phyloP scores from a whole-genome alignment of 331 rosid species.

The Rosa hybrid region DNA sequence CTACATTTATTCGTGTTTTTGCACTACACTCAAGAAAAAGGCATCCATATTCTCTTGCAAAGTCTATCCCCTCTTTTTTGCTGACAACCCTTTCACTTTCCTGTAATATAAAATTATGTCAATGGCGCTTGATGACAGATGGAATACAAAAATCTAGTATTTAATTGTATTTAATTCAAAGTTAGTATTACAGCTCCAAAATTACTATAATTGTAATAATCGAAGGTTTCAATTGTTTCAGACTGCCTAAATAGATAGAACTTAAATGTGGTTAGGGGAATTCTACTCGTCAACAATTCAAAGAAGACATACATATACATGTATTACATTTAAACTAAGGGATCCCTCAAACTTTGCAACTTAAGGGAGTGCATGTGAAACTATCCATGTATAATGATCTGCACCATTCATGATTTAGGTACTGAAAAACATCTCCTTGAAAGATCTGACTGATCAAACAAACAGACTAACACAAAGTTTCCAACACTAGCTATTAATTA shows the following conservation, averaged over 20 bases:
- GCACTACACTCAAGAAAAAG: conserved; percentile 84
- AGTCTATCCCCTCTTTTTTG: conserved; percentile 74
- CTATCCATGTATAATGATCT: neutral
- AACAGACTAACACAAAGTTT: neutral
- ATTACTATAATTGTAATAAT: neutral
- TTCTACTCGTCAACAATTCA: neutral
- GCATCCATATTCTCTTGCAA: conserved; percentile 86
- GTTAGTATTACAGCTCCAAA: neutral
- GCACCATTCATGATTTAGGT: neutral
- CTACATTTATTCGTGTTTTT: conserved; percentile 79
- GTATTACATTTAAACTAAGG: neutral
- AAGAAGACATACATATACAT: neutral
- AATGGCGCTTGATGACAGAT: neutral
- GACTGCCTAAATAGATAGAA: neutral
- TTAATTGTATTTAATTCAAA: neutral
- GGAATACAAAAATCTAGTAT: neutral
- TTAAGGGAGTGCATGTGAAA: neutral
- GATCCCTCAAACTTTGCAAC: neutral
- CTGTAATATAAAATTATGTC: conserved; percentile 38
- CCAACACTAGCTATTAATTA: neutral
- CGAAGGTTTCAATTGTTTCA: neutral
- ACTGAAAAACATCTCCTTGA: neutral
- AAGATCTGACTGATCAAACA: neutral
- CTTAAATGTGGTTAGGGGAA: neutral
- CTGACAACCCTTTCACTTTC: conserved; percentile 82